Evolutionary conservation across 2,329 filamentous ascomycete species (phyloP).

Genomic region (Pseudogymnoascus verrucosus): DNA sequence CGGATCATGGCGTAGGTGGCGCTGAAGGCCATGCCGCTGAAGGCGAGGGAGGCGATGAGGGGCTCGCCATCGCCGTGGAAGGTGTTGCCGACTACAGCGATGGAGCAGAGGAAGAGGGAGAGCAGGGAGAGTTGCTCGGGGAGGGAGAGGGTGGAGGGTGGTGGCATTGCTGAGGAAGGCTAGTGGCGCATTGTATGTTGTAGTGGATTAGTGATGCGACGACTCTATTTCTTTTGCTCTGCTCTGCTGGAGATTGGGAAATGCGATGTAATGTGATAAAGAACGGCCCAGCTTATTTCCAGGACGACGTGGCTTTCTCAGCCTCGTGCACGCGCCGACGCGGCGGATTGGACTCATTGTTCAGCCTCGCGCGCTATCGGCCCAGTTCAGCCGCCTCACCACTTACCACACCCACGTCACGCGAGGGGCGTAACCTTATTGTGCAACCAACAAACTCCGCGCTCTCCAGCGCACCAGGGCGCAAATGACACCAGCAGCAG

Average conservation of each 20-base stretch:
- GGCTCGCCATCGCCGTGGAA: slow-evolving; percentile 79
- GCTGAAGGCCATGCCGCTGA: slow-evolving; percentile 77
- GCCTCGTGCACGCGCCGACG: background rate
- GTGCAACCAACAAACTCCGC: background rate
- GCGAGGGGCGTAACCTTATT: background rate
- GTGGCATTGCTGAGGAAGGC: slow-evolving; percentile 9
- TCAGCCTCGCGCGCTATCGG: background rate
- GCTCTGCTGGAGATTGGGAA: background rate
- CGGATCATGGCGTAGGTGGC: slow-evolving; percentile 78
- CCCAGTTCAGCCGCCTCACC: background rate
- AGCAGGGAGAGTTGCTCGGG: slow-evolving; percentile 48
- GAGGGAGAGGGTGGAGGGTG: slow-evolving; percentile 36
- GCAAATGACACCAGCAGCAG: background rate
- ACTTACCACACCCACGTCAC: background rate
- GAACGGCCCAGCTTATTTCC: too few relatives aligned
- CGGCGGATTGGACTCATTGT: background rate
- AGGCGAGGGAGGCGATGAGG: slow-evolving; percentile 76
- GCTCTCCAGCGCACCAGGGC: background rate
- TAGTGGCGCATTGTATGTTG: background rate
- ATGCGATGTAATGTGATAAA: too few relatives aligned
- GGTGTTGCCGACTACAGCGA: slow-evolving; percentile 70
- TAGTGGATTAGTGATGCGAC: background rate
- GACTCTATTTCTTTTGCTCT: background rate
- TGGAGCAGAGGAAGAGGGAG: slow-evolving; percentile 54
- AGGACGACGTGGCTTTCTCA: background rate